Conservation (phyloP, 495 filamentous ascomycete species). For the Neohortaea acidophila region DNA sequence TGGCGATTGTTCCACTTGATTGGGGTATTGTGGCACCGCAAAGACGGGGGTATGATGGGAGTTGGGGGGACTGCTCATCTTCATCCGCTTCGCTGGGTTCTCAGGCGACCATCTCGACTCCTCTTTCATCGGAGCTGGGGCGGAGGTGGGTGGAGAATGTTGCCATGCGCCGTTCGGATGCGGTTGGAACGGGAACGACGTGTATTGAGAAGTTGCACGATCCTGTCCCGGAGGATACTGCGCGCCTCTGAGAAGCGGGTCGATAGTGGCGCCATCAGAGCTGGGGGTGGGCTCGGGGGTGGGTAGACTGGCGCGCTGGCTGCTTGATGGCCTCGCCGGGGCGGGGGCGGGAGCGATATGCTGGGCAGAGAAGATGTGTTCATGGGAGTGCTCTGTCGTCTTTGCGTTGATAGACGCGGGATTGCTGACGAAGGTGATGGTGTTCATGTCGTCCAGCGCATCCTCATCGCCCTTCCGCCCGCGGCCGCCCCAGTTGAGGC, state of each 20-base stretch:
- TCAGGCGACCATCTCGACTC: slow-evolving; percentile 15
- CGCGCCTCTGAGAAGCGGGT: background rate
- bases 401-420: background rate
- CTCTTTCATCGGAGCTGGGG: background rate
- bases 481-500: slow-evolving; percentile 71
- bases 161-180: background rate
- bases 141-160: slow-evolving; percentile 3
- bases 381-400: slow-evolving; percentile 1
- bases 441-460: slow-evolving; percentile 1
- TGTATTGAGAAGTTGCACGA: background rate
- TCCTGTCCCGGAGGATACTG: background rate
- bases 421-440: slow-evolving; percentile 7
- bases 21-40: slow-evolving; percentile 8
- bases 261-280: slow-evolving; percentile 1
- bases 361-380: slow-evolving; percentile 19
- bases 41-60: slow-evolving; percentile 1
- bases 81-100: slow-evolving; percentile 3
- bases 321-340: slow-evolving; percentile 4
- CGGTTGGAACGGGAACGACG: background rate
- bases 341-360: slow-evolving; percentile 9
- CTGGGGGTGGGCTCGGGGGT: slow-evolving; percentile 8
- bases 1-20: slow-evolving; percentile 3
- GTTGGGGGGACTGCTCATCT: background rate
- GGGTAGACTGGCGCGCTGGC: slow-evolving; percentile 5
- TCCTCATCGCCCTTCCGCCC: slow-evolving; percentile 31